Percentiles rank a stretch among this genome's conserved stretches.
These are phyloP conservation scores for Fusarium aywerte DNA, from an alignment of 2,329 filamentous ascomycete genomes.

Conservation along the genomic window DNA sequence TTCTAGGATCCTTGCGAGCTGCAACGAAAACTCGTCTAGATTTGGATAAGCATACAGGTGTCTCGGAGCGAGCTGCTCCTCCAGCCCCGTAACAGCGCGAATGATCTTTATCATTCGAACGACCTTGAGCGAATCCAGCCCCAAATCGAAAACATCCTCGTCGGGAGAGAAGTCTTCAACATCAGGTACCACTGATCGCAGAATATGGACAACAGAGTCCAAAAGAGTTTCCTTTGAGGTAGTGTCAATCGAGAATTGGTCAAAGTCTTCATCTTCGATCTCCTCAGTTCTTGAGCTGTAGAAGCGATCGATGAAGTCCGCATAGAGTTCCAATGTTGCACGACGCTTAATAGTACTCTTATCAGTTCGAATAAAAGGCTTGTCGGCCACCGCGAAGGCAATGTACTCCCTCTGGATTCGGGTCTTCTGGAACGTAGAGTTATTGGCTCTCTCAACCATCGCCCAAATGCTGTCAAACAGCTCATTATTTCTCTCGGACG, in stretches of 20 bases:
- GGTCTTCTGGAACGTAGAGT: slow-evolving; percentile 9
- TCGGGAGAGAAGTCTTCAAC: neutral
- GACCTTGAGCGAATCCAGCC: slow-evolving; percentile 1
- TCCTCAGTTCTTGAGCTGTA: slow-evolving; percentile 2
- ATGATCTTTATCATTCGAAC: slow-evolving; percentile 10
- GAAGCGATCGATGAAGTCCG: slow-evolving; percentile 6
- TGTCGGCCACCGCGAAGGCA: neutral
- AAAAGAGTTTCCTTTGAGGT: neutral
- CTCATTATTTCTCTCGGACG: neutral
- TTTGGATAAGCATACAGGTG: slow-evolving; percentile 7
- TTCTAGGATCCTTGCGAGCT: neutral
- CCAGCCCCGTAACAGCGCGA: neutral
- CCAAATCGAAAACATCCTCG: slow-evolving; percentile 3
- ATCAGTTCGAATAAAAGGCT: slow-evolving; percentile 5
- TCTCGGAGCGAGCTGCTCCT: slow-evolving; percentile 7
- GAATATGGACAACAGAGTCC: neutral
- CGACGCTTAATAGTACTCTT: slow-evolving; percentile 12
- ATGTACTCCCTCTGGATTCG: neutral
- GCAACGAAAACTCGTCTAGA: neutral
- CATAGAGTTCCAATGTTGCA: slow-evolving; percentile 1
- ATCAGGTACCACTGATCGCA: neutral
- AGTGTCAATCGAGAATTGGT: neutral
- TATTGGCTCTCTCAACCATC: neutral
- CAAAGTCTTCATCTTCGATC: slow-evolving; percentile 2
- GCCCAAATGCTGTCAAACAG: slow-evolving; percentile 14